Base-by-base conservation (phyloP, 805 yeast genomes). In the Candida adriatica region DNA sequence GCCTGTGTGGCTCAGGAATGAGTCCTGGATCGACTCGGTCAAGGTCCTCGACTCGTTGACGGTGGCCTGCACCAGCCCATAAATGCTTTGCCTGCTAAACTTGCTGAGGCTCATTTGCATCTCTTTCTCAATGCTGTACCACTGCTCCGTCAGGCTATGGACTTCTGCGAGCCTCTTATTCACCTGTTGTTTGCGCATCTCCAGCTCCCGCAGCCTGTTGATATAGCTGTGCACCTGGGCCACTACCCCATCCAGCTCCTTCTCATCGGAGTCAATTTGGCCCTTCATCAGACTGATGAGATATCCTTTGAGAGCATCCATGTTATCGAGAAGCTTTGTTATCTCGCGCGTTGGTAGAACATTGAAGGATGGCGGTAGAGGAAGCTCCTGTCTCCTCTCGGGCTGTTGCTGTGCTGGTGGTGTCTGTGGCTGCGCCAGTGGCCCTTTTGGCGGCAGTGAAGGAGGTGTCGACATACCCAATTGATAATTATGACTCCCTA, bases 81-180 rank as follows among this genome's bases (percentile, higher is more conserved):
- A 49, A 8, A 70, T 37, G 2, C 61, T 59, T 2, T 50, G 55
- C 13, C 53, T 45, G 28, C 66, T 53, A 41, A 61, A 67, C 22
- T 63, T 66, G 22, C 54, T 51, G 5, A 62, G 31, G 0, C 49
- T 33, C 1, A 44, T 18, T 30, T 55, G 43, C 59, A 69, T 61
- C 11, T 61, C 49, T 1, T 41, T 37, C 26, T 62, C 61, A 17
- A 49, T 29, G 2, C 45, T 51, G 24, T 60, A 57, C 68, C 70
- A 66, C 33, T 55, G 43, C 10, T 48, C 34, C 6, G 46, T 37
- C 8, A 44, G 24, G 1, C 8, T 1, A 8, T 37, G 36, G 8
- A 45, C 20, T 3, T 34, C 17, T 0, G 24, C 23, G 6, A 47
- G 27, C 8, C 37, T 28, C 5, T 18, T 13, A 30, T 49, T 42